Conservation (phyloP, 2,329 filamentous ascomycete species). For the Cladophialophora chaetospira region DNA sequence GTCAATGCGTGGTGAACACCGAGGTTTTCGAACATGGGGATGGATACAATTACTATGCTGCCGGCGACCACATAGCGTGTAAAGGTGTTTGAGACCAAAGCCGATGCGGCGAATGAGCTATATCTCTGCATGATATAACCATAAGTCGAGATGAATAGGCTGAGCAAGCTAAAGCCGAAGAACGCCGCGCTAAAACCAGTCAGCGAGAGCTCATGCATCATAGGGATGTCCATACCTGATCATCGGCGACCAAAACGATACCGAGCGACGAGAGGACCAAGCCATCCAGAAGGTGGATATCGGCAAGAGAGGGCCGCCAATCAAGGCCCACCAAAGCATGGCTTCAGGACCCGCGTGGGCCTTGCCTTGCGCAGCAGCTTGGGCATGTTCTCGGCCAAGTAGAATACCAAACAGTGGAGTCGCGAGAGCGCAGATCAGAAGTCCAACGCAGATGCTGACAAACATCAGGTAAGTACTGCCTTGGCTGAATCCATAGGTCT, state of each 20-base stretch:
- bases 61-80: slow-evolving; percentile 46
- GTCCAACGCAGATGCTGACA: not conserved
- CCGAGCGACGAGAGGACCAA: slow-evolving; percentile 51
- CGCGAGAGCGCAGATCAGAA: not conserved
- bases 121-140: slow-evolving; percentile 63
- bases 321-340: slow-evolving; percentile 43
- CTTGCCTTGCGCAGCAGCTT: not conserved
- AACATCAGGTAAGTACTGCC: slow-evolving; percentile 2
- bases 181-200: slow-evolving; percentile 3
- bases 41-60: slow-evolving; percentile 37
- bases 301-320: slow-evolving; percentile 51
- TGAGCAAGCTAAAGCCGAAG: slow-evolving; percentile 55
- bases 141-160: slow-evolving; percentile 54
- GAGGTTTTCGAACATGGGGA: slow-evolving; percentile 44
- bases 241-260: slow-evolving; percentile 56
- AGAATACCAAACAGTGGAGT: not conserved
- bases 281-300: slow-evolving; percentile 61
- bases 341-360: slow-evolving; percentile 45
- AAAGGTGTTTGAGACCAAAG: slow-evolving; percentile 48
- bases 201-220: too few relatives aligned
- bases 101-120: slow-evolving; percentile 54
- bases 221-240: too few relatives aligned
- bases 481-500: slow-evolving; percentile 3
- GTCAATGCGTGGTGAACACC: slow-evolving; percentile 44
- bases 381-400: not conserved